Conservation (phyloP, 345 rosid species). For the Populus euphratica region DNA sequence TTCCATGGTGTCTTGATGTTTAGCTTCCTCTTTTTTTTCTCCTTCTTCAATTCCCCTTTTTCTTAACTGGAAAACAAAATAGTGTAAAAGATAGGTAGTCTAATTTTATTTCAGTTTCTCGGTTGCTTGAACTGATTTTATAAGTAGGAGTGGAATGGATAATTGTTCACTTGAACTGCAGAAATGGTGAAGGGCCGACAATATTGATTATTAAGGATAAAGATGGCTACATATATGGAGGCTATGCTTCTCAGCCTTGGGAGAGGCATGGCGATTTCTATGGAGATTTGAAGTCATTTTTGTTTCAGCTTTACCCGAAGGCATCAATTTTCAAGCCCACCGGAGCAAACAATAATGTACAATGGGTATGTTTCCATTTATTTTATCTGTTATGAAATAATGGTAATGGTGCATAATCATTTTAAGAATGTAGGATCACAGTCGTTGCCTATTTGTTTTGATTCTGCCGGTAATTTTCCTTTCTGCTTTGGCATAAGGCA, state of each 20-base stretch:
- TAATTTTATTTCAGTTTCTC: slow-evolving; percentile 19
- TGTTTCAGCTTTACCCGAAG: slow-evolving; percentile 73
- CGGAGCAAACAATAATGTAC: slow-evolving; percentile 75
- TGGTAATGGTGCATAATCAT: neutral
- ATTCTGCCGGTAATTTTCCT: neutral
- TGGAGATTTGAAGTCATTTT: slow-evolving; percentile 87
- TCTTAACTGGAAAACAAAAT: neutral
- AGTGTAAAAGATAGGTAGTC: neutral
- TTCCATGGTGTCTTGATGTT: neutral
- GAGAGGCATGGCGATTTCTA: slow-evolving; percentile 80
- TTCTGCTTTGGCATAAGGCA: neutral
- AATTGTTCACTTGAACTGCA: slow-evolving; percentile 45
- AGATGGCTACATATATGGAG: slow-evolving; percentile 77
- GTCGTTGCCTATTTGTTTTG: neutral
- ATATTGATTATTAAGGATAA: slow-evolving; percentile 71
- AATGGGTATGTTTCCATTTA: slow-evolving; percentile 62
- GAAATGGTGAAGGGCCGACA: slow-evolving; percentile 58
- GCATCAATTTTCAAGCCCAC: slow-evolving; percentile 75
- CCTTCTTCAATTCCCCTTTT: neutral
- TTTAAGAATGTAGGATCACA: neutral
- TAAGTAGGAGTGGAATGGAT: slow-evolving; percentile 19
- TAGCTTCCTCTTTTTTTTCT: neutral
- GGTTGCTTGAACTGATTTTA: slow-evolving; percentile 12
- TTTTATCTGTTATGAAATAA: neutral
- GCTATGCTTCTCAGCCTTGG: slow-evolving; percentile 93